Evolutionary conservation across 495 filamentous ascomycete species (phyloP).

Genomic region (Xylaria nigripes): DNA sequence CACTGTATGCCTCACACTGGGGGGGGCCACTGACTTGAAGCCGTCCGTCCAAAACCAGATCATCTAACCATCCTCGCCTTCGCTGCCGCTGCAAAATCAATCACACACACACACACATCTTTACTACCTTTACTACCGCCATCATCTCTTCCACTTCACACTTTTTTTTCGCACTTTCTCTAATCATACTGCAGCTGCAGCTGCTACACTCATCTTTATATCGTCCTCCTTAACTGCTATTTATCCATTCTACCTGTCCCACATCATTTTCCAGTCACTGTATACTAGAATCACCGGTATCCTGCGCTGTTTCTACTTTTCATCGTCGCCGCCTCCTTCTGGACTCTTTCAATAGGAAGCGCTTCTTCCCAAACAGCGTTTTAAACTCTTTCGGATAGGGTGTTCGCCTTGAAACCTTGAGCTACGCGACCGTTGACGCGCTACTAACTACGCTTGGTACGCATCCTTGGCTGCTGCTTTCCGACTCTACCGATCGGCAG

Average conservation of each 20-base stretch:
- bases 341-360: slow-evolving; percentile 11
- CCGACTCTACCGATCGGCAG: slow-evolving; percentile 10
- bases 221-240: background rate
- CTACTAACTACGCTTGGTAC: slow-evolving; percentile 9
- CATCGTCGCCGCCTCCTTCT: slow-evolving; percentile 20
- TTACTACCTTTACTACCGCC: background rate
- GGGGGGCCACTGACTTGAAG: slow-evolving; percentile 5
- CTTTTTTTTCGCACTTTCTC: slow-evolving; percentile 15
- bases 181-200: slow-evolving; percentile 5
- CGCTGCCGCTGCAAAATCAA: slow-evolving; percentile 26
- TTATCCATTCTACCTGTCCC: slow-evolving; percentile 11
- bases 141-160: slow-evolving; percentile 4
- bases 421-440: slow-evolving; percentile 14
- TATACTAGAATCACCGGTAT: slow-evolving; percentile 9
- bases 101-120: slow-evolving; percentile 4
- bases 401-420: background rate
- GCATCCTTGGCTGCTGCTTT: slow-evolving; percentile 3
- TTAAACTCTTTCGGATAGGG: background rate
- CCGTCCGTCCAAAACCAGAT: slow-evolving; percentile 24
- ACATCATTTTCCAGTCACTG: slow-evolving; percentile 10
- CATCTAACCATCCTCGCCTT: slow-evolving; percentile 28
- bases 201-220: slow-evolving; percentile 13
- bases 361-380: background rate
- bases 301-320: slow-evolving; percentile 14
- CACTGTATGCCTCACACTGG: slow-evolving; percentile 6